phyloP scores from a whole-genome alignment of 176 grass and related monocot genomes.

The Eremochloa ophiuroides region DNA sequence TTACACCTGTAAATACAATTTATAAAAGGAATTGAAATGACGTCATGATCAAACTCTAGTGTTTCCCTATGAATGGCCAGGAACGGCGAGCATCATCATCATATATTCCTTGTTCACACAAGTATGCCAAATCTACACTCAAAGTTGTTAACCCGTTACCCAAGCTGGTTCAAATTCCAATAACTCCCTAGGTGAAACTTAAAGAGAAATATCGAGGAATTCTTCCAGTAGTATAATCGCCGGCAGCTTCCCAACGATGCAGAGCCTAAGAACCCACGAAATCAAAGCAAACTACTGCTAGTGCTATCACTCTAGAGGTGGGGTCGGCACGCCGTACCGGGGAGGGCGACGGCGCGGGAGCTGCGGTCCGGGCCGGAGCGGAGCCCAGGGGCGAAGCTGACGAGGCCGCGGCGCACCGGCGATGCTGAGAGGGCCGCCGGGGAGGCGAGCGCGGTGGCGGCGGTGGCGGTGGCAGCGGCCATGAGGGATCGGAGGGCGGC shows the following conservation, averaged over 20 bases:
- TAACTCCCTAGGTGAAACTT: background rate
- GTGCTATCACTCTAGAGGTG: background rate
- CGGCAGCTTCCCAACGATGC: background rate
- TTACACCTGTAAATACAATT: constrained; percentile 41
- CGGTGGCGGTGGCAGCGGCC: constrained; percentile 1
- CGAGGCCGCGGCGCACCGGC: constrained; percentile 6
- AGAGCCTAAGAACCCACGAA: background rate
- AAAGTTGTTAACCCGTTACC: background rate
- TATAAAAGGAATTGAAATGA: background rate
- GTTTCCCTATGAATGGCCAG: background rate
- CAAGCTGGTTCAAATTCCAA: background rate
- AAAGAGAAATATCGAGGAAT: background rate
- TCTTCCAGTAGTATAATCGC: background rate
- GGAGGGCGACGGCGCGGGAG: constrained; percentile 16
- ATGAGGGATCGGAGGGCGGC: constrained; percentile 6
- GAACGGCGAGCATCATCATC: background rate
- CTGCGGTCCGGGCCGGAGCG: background rate
- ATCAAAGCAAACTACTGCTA: background rate
- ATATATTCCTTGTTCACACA: background rate
- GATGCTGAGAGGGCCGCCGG: background rate
- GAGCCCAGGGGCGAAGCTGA: background rate
- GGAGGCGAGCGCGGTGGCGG: background rate
- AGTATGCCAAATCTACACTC: background rate
- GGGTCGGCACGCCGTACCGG: background rate
- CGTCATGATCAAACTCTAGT: background rate